Percentiles rank a stretch among this genome's conserved stretches.
phyloP scores from a whole-genome alignment of 2,329 filamentous ascomycete species.

The Dactylellina cionopaga region DNA sequence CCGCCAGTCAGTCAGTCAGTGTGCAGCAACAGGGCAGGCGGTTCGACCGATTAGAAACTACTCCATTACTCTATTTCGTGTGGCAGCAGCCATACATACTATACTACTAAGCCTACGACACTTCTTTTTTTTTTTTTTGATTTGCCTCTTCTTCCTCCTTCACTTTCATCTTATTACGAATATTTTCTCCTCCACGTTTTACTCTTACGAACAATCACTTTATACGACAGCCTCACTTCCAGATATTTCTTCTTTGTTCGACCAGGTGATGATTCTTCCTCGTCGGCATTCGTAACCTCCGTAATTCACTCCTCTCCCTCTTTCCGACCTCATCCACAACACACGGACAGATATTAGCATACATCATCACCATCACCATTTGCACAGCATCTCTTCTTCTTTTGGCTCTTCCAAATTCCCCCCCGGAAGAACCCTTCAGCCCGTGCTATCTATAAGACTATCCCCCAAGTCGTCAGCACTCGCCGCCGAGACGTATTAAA shows the following conservation, averaged over 20 bases:
- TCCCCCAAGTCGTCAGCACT: constrained; percentile 11
- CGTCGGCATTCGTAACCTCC: neutral
- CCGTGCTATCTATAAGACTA: too few relatives aligned
- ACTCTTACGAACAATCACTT: neutral
- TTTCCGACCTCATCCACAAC: neutral
- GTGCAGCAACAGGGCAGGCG: too few relatives aligned
- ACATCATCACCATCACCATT: neutral
- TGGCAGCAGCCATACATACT: too few relatives aligned
- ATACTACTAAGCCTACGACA: too few relatives aligned
- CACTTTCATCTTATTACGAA: constrained; percentile 18
- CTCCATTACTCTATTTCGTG: too few relatives aligned
- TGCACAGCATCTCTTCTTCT: neutral
- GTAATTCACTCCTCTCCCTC: neutral
- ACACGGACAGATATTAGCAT: neutral
- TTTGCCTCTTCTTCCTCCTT: constrained; percentile 14
- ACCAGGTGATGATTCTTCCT: neutral
- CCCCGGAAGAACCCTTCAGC: neutral
- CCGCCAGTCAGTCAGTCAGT: neutral
- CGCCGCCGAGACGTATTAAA: constrained; percentile 6
- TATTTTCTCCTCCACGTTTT: neutral
- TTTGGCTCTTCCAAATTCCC: neutral
- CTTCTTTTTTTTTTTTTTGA: neutral
- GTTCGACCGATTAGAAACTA: neutral
- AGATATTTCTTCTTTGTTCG: neutral
- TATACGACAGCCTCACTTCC: constrained; percentile 14